These are phyloP conservation scores for Plasmodium coatneyi DNA, from an alignment of 169 alveolate genomes.

Conservation along the genomic window DNA sequence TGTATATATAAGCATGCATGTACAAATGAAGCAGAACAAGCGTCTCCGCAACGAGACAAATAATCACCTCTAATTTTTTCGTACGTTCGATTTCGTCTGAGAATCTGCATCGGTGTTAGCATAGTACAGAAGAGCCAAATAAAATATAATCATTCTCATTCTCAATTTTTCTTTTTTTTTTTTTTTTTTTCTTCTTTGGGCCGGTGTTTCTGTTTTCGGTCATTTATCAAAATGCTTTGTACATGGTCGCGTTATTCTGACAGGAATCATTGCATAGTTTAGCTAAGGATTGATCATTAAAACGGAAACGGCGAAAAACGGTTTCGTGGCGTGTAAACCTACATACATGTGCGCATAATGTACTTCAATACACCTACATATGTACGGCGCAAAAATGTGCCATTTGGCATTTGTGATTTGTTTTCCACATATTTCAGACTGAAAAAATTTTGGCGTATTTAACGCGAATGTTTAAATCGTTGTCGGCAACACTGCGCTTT, in stretches of 20 bases:
- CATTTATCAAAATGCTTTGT: slow-evolving; percentile 16
- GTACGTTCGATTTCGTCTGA: slow-evolving; percentile 59
- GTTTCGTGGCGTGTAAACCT: background rate
- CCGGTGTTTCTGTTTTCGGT: slow-evolving; percentile 1
- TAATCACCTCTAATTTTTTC: slow-evolving; percentile 56
- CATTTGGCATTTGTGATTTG: background rate
- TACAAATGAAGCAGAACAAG: background rate
- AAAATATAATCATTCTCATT: slow-evolving; percentile 49
- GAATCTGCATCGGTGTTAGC: slow-evolving; percentile 27
- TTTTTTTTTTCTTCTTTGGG: background rate
- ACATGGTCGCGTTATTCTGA: slow-evolving; percentile 2
- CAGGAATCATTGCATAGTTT: background rate
- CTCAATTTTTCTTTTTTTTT: slow-evolving; percentile 7
- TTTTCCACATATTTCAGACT: background rate
- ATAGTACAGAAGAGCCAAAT: slow-evolving; percentile 38
- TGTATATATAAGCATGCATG: background rate
- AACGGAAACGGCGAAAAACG: background rate
- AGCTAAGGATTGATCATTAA: background rate
- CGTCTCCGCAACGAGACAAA: background rate
- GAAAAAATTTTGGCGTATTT: background rate
- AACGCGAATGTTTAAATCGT: background rate
- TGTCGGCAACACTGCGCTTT: slow-evolving; percentile 5
- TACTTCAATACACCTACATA: background rate
- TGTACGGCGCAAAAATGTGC: background rate
- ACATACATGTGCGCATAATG: background rate